Base-by-base conservation (phyloP, 192 early-diverging fungal genomes). In the Backusella parvicylindrica region DNA sequence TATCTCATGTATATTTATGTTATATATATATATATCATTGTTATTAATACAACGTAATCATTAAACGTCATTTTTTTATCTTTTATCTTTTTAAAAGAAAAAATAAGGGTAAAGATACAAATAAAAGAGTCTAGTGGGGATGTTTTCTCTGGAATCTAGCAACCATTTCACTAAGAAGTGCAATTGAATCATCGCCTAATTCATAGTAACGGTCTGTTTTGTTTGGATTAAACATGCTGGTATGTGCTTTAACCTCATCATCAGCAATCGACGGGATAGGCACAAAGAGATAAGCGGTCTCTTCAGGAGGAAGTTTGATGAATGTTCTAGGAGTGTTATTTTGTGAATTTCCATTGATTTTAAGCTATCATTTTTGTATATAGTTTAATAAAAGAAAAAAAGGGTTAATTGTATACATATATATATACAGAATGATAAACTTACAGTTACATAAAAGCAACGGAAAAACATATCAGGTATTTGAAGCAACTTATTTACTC, bases 371-470 rank as follows among this genome's bases (percentile, higher is more conserved):
- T 15, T 60, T 23, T 23, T 26, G 28, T 12, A 26, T 60, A 12
- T 53, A 28, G 1, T 13, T 16, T n/a, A 47, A 6, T 47, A 6
- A 6, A 4, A n/a, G n/a, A n/a, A n/a, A n/a, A 47, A n/a, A 6
- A 6, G 16, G 4, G 15, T 47, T 47, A n/a, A 21, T 26, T 21
- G 6, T 23, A 9, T 53, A n/a, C 7, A 21, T 21, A 7, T 53
- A 26, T 53, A 11, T 9, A 23, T 53, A 8, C 2, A 23, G 21
- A 2, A n/a, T 12, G 11, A 60, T 60, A 13, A 15, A 38, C 56
- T 31, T 77, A 72, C 77, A 38, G 72, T 64, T 11, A 78, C 49
- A 63, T 81, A 81, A 63, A 74, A 81, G 43, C 76, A 81, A 18
- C 63, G 70, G 36, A 81, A 77, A 6, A 75, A 56, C 1, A 81